These are phyloP conservation scores for Umbilicus rupestris DNA, from an alignment of 164 flowering plant genomes.

Conservation along the genomic window DNA sequence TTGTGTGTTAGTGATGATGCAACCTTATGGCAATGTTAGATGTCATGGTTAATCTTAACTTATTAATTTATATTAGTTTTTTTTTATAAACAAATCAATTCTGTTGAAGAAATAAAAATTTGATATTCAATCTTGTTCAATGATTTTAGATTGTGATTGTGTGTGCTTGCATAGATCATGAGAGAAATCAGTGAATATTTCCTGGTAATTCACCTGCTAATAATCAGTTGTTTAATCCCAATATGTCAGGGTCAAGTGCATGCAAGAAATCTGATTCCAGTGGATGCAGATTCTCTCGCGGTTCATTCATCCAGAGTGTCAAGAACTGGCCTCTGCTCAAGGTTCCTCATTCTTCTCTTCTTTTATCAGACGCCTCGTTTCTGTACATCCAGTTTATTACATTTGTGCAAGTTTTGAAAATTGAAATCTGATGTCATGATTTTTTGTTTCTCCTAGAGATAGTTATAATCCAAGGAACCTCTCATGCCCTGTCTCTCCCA, in stretches of 20 bases:
- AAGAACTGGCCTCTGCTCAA: constrained; percentile 18
- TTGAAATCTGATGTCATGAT: neutral
- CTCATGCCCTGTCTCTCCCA: constrained; percentile 91
- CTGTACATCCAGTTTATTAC: no score
- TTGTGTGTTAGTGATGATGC: no score
- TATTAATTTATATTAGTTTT: no score
- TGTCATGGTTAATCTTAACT: no score
- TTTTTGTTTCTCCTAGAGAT: constrained; percentile 40
- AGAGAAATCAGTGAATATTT: neutral
- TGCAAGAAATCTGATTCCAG: constrained; percentile 21
- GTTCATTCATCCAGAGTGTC: constrained; percentile 36
- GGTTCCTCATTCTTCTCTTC: constrained; percentile 26
- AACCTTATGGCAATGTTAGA: no score
- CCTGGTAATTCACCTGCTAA: neutral
- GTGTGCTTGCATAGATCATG: no score
- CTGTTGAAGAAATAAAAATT: no score
- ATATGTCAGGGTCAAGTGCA: constrained; percentile 35
- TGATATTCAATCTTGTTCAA: no score
- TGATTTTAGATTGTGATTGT: neutral
- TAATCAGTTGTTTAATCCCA: neutral
- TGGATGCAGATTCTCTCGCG: constrained; percentile 38
- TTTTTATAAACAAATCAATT: no score
- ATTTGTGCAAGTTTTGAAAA: neutral
- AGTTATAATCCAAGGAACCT: constrained; percentile 41
- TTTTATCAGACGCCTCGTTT: neutral